These are phyloP conservation scores for Trypanosoma conorhini DNA, from an alignment of 208 protist genomes.

Conservation along the genomic window DNA sequence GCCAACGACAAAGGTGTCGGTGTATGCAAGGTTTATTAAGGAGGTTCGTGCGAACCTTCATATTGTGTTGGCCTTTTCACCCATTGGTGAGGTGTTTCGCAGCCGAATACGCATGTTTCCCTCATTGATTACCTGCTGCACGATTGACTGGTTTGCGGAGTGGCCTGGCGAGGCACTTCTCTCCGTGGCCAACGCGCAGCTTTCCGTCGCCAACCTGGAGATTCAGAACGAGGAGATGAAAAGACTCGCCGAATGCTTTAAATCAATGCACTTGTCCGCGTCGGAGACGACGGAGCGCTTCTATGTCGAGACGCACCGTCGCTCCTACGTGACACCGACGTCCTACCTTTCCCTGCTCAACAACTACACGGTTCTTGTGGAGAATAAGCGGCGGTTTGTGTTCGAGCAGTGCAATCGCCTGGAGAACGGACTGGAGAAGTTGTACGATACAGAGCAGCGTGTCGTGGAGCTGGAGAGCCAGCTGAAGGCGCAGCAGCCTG, in stretches of 20 bases:
- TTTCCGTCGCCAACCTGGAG: conserved; percentile 25
- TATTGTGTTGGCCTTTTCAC: conserved; percentile 96
- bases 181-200: conserved; percentile 90
- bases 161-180: conserved; percentile 96
- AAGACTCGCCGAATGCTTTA: conserved; percentile 85
- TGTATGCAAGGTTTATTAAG: conserved; percentile 96
- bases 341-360: conserved; percentile 96
- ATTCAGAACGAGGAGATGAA: conserved; percentile 29
- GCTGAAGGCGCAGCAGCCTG: conserved; percentile 95
- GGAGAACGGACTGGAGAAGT: conserved; percentile 96
- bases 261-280: conserved; percentile 93
- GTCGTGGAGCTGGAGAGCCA: conserved; percentile 94
- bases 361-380: conserved; percentile 89
- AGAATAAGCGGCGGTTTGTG: conserved; percentile 81
- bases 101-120: conserved; percentile 97
- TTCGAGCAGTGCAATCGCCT: conserved; percentile 84
- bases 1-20: conserved; percentile 94
- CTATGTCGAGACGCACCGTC: conserved; percentile 88
- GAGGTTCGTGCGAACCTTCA: conserved; percentile 95
- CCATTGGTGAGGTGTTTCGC: conserved; percentile 95
- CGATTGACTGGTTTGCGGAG: conserved; percentile 98
- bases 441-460: conserved; percentile 90
- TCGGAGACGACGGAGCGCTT: conserved; percentile 87
- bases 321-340: conserved; percentile 98
- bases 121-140: conserved; percentile 97